Conservation (phyloP, 2,329 filamentous ascomycete genomes). For the Teratosphaeriaceae sp. region DNA sequence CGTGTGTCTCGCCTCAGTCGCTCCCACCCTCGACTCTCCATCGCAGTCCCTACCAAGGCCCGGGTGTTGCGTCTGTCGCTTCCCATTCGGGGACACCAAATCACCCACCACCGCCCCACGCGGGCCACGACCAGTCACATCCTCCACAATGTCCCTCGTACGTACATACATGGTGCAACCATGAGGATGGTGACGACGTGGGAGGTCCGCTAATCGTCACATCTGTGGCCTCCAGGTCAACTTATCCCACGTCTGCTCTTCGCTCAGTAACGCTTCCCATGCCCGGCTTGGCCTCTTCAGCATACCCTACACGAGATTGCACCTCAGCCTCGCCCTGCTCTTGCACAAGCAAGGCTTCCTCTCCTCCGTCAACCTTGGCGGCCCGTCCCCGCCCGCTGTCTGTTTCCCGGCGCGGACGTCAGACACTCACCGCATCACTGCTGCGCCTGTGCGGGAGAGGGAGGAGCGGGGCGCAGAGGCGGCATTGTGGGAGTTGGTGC, state of each 20-base stretch:
- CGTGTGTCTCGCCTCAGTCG: too few species aligned
- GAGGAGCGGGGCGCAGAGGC: constrained; percentile 19
- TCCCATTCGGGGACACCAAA: too few species aligned
- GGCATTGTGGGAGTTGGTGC: constrained; percentile 22
- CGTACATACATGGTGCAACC: too few species aligned
- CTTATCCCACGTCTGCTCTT: constrained; percentile 76
- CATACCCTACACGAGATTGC: constrained; percentile 71
- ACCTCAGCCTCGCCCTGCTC: constrained; percentile 66
- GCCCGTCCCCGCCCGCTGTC: constrained; percentile 48
- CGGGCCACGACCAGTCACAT: background rate
- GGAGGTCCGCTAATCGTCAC: too few species aligned
- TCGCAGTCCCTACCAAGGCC: too few species aligned
- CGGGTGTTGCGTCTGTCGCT: too few species aligned
- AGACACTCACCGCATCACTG: constrained; percentile 23
- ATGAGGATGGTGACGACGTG: too few species aligned
- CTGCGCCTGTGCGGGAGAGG: constrained; percentile 20
- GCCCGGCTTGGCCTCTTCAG: constrained; percentile 82
- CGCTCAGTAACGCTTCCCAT: constrained; percentile 81
- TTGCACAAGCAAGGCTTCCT: constrained; percentile 80
- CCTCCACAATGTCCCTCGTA: constrained; percentile 59
- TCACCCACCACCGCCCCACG: too few species aligned
- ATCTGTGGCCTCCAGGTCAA: too few species aligned
- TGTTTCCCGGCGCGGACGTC: constrained; percentile 24
- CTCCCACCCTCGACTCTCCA: too few species aligned
- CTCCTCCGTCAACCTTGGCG: constrained; percentile 68